Evolutionary conservation across 176 grass and related monocot species (phyloP).

Genomic region (Carex littledalei): DNA sequence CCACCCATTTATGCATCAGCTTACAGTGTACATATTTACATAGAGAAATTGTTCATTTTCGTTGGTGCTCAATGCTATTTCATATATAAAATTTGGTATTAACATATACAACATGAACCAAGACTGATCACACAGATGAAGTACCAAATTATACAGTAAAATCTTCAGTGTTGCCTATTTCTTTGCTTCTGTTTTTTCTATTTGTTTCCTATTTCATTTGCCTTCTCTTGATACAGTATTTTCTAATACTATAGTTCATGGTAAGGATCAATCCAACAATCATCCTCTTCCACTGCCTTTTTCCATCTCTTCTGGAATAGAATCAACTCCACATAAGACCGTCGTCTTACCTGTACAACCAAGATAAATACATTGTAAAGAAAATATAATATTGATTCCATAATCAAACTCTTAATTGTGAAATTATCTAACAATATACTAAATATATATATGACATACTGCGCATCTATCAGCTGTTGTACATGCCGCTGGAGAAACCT

Average conservation of each 20-base stretch:
- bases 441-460: constrained; percentile 1
- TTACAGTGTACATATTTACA: neutral
- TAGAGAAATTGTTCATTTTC: neutral
- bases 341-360: constrained; percentile 41
- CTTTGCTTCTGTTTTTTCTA: neutral
- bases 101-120: neutral
- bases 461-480: constrained; percentile 15
- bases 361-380: constrained; percentile 5
- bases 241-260: constrained; percentile 8
- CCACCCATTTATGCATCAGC: neutral
- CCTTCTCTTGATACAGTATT: neutral
- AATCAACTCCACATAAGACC: constrained; percentile 62
- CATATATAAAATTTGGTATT: neutral
- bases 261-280: constrained; percentile 74
- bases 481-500: constrained; percentile 3
- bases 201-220: neutral
- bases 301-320: constrained; percentile 69
- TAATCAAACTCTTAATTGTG: neutral
- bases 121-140: neutral
- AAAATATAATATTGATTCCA: neutral
- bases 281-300: constrained; percentile 43
- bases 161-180: neutral
- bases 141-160: neutral
- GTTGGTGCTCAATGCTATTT: neutral
- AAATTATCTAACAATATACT: neutral